phyloP scores from a whole-genome alignment of 2,329 filamentous ascomycete species.

The Pseudogymnoascus sp. region DNA sequence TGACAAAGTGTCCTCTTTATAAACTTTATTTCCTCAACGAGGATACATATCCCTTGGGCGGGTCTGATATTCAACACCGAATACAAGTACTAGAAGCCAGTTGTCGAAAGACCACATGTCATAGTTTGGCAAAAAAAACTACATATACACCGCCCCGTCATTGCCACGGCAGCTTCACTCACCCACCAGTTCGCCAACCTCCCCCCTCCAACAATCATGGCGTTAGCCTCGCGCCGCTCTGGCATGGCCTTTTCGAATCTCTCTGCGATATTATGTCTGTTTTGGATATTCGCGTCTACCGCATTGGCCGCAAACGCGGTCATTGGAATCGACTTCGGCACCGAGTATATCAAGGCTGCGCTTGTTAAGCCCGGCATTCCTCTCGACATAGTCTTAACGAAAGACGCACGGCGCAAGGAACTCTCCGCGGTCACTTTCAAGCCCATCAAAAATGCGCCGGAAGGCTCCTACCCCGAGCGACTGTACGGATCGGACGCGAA shows the following conservation, averaged over 20 bases:
- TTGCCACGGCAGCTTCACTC: constrained; percentile 5
- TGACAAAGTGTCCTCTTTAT: constrained; percentile 9
- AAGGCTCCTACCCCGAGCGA: constrained; percentile 71
- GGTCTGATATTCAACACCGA: neutral
- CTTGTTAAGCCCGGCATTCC: constrained; percentile 95
- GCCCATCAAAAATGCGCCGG: constrained; percentile 58
- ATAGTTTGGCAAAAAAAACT: constrained; percentile 1
- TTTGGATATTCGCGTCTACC: constrained; percentile 27
- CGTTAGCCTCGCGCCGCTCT: constrained; percentile 5
- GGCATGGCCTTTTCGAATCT: constrained; percentile 16
- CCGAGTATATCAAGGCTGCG: constrained; percentile 92
- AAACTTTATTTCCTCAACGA: constrained; percentile 7
- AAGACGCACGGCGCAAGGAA: constrained; percentile 96
- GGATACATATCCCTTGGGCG: neutral
- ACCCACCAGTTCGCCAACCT: constrained; percentile 1
- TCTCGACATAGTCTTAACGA: constrained; percentile 94
- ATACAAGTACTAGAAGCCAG: constrained; percentile 6
- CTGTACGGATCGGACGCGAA: constrained; percentile 88
- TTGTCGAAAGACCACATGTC: constrained; percentile 8
- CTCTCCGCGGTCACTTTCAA: constrained; percentile 88
- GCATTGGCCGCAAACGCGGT: constrained; percentile 53
- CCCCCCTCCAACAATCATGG: constrained; percentile 6
- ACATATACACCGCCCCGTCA: constrained; percentile 3
- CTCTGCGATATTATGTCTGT: constrained; percentile 25
- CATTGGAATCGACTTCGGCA: constrained; percentile 86